Evolutionary conservation across 495 filamentous ascomycete species (phyloP).

Genomic region (Halenospora varia): DNA sequence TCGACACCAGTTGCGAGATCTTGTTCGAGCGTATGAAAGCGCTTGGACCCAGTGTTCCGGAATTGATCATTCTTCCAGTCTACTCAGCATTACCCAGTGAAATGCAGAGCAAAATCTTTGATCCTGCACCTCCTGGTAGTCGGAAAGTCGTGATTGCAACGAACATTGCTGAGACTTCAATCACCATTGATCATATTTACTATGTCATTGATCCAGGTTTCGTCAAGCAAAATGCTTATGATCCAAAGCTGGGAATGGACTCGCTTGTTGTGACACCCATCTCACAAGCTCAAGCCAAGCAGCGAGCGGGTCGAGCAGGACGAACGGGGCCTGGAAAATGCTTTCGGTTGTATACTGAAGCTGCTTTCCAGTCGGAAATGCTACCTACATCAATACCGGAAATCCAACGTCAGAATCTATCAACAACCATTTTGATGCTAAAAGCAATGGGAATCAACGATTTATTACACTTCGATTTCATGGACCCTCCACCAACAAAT

Average conservation of each 20-base stretch:
- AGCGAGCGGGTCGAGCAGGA: slow-evolving; percentile 88
- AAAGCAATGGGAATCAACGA: slow-evolving; percentile 99
- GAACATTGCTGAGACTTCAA: slow-evolving; percentile 96
- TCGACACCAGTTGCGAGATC: slow-evolving; percentile 91
- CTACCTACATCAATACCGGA: slow-evolving; percentile 92
- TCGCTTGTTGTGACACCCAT: slow-evolving; percentile 92
- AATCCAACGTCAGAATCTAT: slow-evolving; percentile 95
- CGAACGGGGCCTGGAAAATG: slow-evolving; percentile 95
- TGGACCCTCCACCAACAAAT: slow-evolving; percentile 96
- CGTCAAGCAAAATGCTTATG: slow-evolving; percentile 95
- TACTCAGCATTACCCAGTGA: slow-evolving; percentile 91
- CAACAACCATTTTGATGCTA: slow-evolving; percentile 92
- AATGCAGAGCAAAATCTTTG: slow-evolving; percentile 92
- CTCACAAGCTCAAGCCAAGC: slow-evolving; percentile 94
- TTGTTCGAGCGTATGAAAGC: slow-evolving; percentile 96
- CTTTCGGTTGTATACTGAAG: slow-evolving; percentile 93
- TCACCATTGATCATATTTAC: slow-evolving; percentile 96
- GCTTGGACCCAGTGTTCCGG: slow-evolving; percentile 83
- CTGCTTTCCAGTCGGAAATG: slow-evolving; percentile 96
- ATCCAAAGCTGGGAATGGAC: slow-evolving; percentile 97
- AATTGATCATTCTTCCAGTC: slow-evolving; percentile 88
- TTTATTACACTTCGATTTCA: slow-evolving; percentile 95
- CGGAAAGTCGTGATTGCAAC: slow-evolving; percentile 97
- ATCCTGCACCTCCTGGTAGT: slow-evolving; percentile 81
- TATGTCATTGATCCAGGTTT: slow-evolving; percentile 98